Percentiles rank a stretch among this genome's conserved stretches.
Evolutionary conservation across 371 early-diverging fungal genomes (phyloP).

Genomic region (Actinomucor elegans): DNA sequence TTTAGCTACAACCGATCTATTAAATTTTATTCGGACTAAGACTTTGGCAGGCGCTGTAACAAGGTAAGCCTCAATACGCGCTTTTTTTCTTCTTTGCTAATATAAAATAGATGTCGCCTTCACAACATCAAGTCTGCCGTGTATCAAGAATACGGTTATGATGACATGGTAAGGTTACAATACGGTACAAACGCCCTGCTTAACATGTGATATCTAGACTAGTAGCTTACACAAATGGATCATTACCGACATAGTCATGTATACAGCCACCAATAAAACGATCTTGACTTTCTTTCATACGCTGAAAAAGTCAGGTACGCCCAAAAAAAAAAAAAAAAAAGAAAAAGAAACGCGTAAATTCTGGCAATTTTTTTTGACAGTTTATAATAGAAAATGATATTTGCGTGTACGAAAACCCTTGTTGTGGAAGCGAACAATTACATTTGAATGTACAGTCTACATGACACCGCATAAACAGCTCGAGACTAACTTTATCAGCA

Average conservation of each 20-base stretch:
- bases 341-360: no score
- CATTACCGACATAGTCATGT: constrained; percentile 58
- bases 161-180: neutral
- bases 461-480: no score
- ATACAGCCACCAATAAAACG: constrained; percentile 52
- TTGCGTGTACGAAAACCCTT: neutral
- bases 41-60: constrained; percentile 59
- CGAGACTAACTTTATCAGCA: no score
- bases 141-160: constrained; percentile 1
- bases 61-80: constrained; percentile 33
- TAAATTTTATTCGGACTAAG: constrained; percentile 49
- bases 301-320: neutral
- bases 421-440: constrained; percentile 5
- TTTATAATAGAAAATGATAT: neutral
- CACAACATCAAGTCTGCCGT: constrained; percentile 2
- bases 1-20: constrained; percentile 50
- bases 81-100: neutral
- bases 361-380: constrained; percentile 4
- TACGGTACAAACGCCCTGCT: neutral
- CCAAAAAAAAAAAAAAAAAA: no score
- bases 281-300: constrained; percentile 59
- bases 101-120: constrained; percentile 10
- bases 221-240: constrained; percentile 25
- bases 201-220: neutral
- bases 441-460: neutral